A percentile compares a stretch with the other conserved stretches of the same genome.
These are phyloP conservation scores for Fusarium acutatum DNA, from an alignment of 2,329 filamentous ascomycete species.

Conservation along the genomic window DNA sequence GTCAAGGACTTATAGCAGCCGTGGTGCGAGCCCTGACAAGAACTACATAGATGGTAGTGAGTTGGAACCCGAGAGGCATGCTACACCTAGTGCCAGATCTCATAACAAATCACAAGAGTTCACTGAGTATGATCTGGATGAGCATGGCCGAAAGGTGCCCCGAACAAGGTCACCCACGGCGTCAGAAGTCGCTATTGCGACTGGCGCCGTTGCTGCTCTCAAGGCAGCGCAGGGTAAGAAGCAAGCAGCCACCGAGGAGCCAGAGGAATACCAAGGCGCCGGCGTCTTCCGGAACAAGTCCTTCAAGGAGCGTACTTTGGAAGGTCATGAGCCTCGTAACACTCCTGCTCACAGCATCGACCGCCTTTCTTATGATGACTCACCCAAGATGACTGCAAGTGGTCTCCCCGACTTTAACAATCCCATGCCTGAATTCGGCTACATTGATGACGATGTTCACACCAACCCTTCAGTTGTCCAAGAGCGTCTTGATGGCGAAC, in stretches of 20 bases:
- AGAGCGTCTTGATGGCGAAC: conserved; percentile 70
- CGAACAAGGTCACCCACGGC: conserved; percentile 60
- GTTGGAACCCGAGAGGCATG: conserved; percentile 50
- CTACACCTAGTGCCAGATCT: conserved; percentile 51
- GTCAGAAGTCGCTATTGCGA: conserved; percentile 66
- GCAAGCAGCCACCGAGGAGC: conserved; percentile 48
- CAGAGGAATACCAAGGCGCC: conserved; percentile 54
- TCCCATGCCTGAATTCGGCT: conserved; percentile 81
- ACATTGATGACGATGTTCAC: conserved; percentile 72
- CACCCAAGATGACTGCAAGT: conserved; percentile 70
- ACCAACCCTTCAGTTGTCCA: conserved; percentile 88
- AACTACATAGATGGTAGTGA: conserved; percentile 52
- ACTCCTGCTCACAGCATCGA: conserved; percentile 69
- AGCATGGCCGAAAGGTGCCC: conserved; percentile 65
- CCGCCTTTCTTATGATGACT: conserved; percentile 61
- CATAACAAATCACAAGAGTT: conserved; percentile 57
- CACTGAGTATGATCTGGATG: conserved; percentile 65
- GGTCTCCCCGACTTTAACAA: conserved; percentile 74
- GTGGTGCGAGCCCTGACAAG: conserved; percentile 54
- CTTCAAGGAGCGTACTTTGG: conserved; percentile 71
- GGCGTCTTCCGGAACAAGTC: conserved; percentile 69
- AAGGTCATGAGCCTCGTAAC: conserved; percentile 62
- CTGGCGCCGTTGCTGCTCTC: conserved; percentile 62
- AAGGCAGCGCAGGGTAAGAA: conserved; percentile 60
- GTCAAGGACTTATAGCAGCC: conserved; percentile 44